Evolutionary conservation across 2,329 filamentous ascomycete genomes (phyloP).

Genomic region (Hymenoscyphus scutula): DNA sequence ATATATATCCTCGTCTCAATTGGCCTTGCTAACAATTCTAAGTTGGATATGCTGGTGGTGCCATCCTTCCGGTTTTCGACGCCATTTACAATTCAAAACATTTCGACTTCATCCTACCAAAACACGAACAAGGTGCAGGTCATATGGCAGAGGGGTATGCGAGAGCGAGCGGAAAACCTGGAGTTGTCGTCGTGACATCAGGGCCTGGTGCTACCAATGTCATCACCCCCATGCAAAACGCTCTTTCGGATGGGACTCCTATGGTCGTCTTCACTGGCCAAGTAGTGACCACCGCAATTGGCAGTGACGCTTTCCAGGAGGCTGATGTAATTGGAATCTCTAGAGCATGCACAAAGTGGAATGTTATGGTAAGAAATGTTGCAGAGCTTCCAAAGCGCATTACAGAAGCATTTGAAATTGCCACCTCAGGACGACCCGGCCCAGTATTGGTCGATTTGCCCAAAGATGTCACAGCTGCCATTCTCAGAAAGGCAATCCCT

Average conservation of each 20-base stretch:
- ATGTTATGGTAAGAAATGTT: conserved; percentile 95
- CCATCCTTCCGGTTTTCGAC: conserved; percentile 96
- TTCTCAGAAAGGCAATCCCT: conserved; percentile 81
- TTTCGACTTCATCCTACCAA: conserved; percentile 92
- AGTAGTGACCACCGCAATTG: conserved; percentile 85
- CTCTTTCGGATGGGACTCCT: conserved; percentile 89
- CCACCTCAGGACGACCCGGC: conserved; percentile 87
- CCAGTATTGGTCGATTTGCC: conserved; percentile 94
- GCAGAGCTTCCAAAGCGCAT: conserved; percentile 90
- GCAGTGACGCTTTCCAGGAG: conserved; percentile 95
- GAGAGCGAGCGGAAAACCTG: conserved; percentile 86
- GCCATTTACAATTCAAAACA: conserved; percentile 98
- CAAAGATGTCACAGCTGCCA: conserved; percentile 90
- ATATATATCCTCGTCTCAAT: conserved; percentile 8
- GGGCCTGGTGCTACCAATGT: conserved; percentile 96
- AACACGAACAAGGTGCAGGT: conserved; percentile 95
- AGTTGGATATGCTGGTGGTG: conserved; percentile 91
- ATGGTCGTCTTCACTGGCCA: conserved; percentile 96
- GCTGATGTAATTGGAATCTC: conserved; percentile 93
- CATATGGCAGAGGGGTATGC: conserved; percentile 99
- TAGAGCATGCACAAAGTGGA: conserved; percentile 96
- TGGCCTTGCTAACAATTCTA: conserved; percentile 21
- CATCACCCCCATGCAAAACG: conserved; percentile 94
- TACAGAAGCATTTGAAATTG: conserved; percentile 98
- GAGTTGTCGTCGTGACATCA: conserved; percentile 94